These are phyloP conservation scores for Carex cristatella DNA, from an alignment of 176 grass and related monocot species.

Conservation along the genomic window DNA sequence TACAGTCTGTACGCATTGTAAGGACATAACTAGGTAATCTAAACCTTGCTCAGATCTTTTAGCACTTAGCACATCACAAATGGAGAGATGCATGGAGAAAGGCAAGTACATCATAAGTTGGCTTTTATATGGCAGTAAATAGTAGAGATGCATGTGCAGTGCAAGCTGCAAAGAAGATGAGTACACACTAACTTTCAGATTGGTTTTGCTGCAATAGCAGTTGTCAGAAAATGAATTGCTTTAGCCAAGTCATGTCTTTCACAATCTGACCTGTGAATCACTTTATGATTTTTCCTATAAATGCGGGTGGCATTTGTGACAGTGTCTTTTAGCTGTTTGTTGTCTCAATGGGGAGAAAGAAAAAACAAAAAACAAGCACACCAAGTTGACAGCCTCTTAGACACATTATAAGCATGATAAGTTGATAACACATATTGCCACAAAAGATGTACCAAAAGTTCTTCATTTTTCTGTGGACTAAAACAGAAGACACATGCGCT, in stretches of 20 bases:
- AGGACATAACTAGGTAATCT: background rate
- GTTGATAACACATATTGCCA: background rate
- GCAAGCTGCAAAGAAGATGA: background rate
- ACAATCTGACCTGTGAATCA: conserved; percentile 26
- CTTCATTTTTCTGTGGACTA: background rate
- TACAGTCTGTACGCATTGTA: too few relatives aligned
- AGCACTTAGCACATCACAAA: conserved; percentile 10
- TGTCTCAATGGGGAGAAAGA: background rate
- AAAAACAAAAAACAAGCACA: background rate
- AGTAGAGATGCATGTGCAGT: conserved; percentile 15
- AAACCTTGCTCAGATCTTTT: background rate
- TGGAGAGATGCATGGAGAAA: background rate
- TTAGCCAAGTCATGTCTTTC: conserved; percentile 27
- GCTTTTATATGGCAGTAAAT: conserved; percentile 21
- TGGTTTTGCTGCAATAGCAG: conserved; percentile 17
- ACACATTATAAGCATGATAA: background rate
- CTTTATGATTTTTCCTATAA: conserved; percentile 24
- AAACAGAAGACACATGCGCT: background rate
- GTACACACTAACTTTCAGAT: conserved; percentile 10
- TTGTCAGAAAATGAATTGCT: conserved; percentile 18
- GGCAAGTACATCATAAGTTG: conserved; percentile 10
- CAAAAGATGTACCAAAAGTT: background rate
- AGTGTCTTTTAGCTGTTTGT: conserved; percentile 22
- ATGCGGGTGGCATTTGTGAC: conserved; percentile 21
- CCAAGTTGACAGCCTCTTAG: background rate